A percentile compares a stretch with the other conserved stretches of the same genome.
These are phyloP conservation scores for Metarhizium anisopliae DNA, from an alignment of 2,329 filamentous ascomycete species.

Conservation along the genomic window DNA sequence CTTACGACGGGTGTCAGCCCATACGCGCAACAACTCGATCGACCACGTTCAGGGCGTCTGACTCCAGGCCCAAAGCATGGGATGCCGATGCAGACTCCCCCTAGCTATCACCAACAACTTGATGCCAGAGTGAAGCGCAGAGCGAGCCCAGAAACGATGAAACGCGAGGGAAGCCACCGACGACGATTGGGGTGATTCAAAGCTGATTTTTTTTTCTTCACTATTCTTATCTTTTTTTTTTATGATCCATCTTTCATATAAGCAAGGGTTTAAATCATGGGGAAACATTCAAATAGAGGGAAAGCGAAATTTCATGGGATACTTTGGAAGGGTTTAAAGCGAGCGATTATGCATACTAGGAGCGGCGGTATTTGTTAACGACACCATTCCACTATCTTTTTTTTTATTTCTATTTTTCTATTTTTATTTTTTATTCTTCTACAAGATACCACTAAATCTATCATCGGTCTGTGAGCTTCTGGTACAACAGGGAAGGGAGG, in stretches of 20 bases:
- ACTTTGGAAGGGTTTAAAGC: conserved; percentile 1
- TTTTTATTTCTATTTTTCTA: conserved; percentile 2
- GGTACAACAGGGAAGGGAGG: not conserved
- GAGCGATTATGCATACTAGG: conserved; percentile 6
- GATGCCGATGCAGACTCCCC: conserved; percentile 24
- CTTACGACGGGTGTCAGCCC: conserved; percentile 55
- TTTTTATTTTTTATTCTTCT: conserved; percentile 2
- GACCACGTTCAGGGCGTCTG: conserved; percentile 22
- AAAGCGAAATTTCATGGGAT: not conserved
- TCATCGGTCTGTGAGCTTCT: not conserved
- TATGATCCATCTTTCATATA: not conserved
- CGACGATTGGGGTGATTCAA: conserved; percentile 18
- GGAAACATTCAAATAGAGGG: not conserved
- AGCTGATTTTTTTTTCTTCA: not conserved
- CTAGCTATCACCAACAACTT: conserved; percentile 21
- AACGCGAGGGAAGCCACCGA: conserved; percentile 37
- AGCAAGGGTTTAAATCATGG: not conserved
- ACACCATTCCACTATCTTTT: not conserved
- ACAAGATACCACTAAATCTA: not conserved
- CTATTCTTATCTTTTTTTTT: not conserved
- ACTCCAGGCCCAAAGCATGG: conserved; percentile 27
- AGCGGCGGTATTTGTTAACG: conserved; percentile 1
- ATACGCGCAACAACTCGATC: conserved; percentile 37
- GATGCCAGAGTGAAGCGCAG: conserved; percentile 41
- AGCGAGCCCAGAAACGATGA: conserved; percentile 37